Conservation (phyloP, 75 land plant species). For the Cupressus sempervirens region DNA sequence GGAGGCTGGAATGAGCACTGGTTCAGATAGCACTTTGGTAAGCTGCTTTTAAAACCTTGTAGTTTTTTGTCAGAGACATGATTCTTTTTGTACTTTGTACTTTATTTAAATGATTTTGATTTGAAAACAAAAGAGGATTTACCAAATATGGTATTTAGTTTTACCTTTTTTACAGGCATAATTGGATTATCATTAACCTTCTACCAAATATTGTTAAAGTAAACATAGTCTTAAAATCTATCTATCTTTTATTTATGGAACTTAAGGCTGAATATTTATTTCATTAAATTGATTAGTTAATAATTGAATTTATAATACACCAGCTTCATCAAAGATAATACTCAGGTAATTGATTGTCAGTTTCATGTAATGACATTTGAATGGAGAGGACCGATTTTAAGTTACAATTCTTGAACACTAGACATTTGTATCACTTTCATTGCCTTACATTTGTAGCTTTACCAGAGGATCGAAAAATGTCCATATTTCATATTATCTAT, state of each 20-base stretch:
- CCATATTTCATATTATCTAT: neutral
- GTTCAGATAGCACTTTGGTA: conserved; percentile 44
- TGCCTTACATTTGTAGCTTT: neutral
- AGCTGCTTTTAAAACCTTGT: conserved; percentile 13
- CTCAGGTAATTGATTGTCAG: neutral
- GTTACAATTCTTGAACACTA: neutral
- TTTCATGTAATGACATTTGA: neutral
- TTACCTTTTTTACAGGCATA: neutral
- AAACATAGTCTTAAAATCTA: neutral
- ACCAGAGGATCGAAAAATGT: neutral
- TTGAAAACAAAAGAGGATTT: neutral
- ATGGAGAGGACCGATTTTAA: neutral
- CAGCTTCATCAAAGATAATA: neutral
- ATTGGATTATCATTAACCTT: neutral
- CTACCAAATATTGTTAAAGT: neutral
- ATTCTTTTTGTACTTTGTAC: neutral
- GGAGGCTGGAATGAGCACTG: conserved; percentile 42
- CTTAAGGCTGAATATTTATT: neutral
- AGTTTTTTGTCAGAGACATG: neutral
- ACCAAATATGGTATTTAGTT: neutral
- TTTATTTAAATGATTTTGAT: neutral
- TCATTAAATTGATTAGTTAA: neutral
- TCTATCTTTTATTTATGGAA: neutral
- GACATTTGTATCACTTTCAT: neutral
- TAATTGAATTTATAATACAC: neutral